Conservation (phyloP, 2,329 filamentous ascomycete genomes). For the Mycosphaerella sp. region DNA sequence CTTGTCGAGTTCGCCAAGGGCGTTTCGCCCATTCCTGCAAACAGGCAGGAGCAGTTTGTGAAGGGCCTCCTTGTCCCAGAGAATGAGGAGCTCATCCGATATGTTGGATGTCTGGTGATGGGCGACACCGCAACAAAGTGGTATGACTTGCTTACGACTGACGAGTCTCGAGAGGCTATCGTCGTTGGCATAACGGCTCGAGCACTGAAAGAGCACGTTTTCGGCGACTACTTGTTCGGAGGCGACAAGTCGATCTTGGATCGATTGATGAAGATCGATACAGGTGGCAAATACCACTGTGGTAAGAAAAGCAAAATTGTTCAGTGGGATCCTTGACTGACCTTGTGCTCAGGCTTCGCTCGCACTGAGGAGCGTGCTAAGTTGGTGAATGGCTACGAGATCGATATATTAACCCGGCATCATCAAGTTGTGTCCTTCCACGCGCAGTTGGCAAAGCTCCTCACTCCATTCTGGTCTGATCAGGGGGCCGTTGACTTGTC, state of each 20-base stretch:
- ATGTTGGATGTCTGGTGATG: constrained; percentile 31
- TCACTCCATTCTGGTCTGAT: constrained; percentile 15
- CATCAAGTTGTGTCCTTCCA: background rate
- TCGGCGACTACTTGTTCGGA: constrained; percentile 28
- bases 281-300: constrained; percentile 36
- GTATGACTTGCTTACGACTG: constrained; percentile 21
- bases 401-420: background rate
- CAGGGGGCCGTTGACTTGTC: background rate
- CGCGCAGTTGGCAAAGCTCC: constrained; percentile 15
- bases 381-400: constrained; percentile 4
- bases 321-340: constrained; percentile 5
- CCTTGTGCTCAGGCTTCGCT: constrained; percentile 22
- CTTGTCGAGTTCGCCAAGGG: background rate
- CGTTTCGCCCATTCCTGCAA: background rate
- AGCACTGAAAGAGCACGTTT: constrained; percentile 30
- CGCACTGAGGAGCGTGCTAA: constrained; percentile 23
- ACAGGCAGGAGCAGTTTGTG: background rate
- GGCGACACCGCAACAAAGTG: constrained; percentile 21
- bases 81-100: constrained; percentile 21
- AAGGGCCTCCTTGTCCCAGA: constrained; percentile 3
- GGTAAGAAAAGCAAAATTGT: constrained; percentile 22
- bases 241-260: constrained; percentile 14
- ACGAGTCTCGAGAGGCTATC: constrained; percentile 20
- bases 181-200: constrained; percentile 27
- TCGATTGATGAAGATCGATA: constrained; percentile 36